These are phyloP conservation scores for Striga hermonthica DNA, from an alignment of 305 asterid genomes.

Conservation along the genomic window DNA sequence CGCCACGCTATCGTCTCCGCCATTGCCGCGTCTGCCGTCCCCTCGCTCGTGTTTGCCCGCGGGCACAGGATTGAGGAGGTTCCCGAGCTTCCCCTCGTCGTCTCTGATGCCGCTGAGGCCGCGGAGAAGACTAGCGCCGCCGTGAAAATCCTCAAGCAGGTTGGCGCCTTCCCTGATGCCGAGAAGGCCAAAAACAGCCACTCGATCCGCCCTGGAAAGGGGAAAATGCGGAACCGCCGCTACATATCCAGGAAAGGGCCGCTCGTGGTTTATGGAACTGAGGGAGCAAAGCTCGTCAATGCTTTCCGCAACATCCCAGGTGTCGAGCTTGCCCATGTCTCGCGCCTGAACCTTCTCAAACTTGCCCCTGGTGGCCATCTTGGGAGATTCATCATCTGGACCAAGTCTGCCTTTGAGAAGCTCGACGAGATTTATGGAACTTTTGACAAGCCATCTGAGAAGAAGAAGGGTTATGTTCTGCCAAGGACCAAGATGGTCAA, in stretches of 20 bases:
- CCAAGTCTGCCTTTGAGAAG: conserved; percentile 76
- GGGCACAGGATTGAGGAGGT: conserved; percentile 74
- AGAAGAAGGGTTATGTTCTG: conserved; percentile 70
- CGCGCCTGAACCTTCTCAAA: conserved; percentile 57
- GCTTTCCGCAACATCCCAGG: conserved; percentile 85
- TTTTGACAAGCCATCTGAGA: conserved; percentile 63
- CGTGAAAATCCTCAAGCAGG: conserved; percentile 52
- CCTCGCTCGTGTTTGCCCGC: conserved; percentile 67
- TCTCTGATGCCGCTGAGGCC: conserved; percentile 65
- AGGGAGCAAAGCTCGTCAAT: conserved; percentile 74
- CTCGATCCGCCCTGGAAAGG: conserved; percentile 72
- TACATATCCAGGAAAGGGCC: conserved; percentile 77
- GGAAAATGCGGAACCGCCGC: conserved; percentile 80
- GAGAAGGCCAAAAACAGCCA: conserved; percentile 79
- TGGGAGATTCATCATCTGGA: conserved; percentile 78
- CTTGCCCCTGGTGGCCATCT: conserved; percentile 86
- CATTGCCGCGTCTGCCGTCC: conserved; percentile 79
- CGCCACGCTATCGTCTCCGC: conserved; percentile 75
- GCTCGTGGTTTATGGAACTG: conserved; percentile 68
- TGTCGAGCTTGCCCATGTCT: conserved; percentile 64
- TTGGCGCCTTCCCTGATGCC: conserved; percentile 74
- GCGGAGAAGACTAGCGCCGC: conserved; percentile 80
- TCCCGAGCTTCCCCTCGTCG: conserved; percentile 72
- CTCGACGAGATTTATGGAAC: conserved; percentile 70
- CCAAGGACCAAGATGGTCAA: conserved; percentile 85